These are phyloP conservation scores for Hypoxylon perforatum DNA, from an alignment of 495 filamentous ascomycete species.

Conservation along the genomic window DNA sequence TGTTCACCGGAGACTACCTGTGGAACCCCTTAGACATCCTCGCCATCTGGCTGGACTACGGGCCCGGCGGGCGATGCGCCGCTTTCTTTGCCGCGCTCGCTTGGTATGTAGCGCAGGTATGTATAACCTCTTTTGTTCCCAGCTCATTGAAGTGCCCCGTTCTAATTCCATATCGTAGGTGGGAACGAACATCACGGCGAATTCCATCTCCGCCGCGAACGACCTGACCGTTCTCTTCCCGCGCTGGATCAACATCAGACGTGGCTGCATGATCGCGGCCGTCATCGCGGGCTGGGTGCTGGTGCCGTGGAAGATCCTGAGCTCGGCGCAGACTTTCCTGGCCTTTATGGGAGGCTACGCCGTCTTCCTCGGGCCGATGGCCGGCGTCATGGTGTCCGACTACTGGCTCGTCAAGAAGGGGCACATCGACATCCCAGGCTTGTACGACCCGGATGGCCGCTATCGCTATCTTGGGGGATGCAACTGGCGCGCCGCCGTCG, in stretches of 20 bases:
- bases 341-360: constrained; percentile 72
- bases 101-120: constrained; percentile 38
- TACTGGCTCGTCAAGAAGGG: constrained; percentile 74
- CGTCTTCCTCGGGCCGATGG: constrained; percentile 77
- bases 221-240: constrained; percentile 69
- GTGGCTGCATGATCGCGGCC: constrained; percentile 65
- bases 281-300: constrained; percentile 65
- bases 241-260: constrained; percentile 66
- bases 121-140: constrained; percentile 1
- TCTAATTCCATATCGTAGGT: constrained; percentile 47
- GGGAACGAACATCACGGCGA: constrained; percentile 70
- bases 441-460: constrained; percentile 66
- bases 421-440: constrained; percentile 67
- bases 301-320: constrained; percentile 73
- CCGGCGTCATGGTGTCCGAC: constrained; percentile 73
- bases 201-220: constrained; percentile 68
- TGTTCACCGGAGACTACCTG: constrained; percentile 62
- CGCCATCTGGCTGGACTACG: constrained; percentile 57
- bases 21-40: constrained; percentile 69
- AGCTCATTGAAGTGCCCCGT: not conserved
- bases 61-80: constrained; percentile 59
- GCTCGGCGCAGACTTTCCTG: constrained; percentile 66
- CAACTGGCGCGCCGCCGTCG: constrained; percentile 74
- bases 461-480: constrained; percentile 66
- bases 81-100: constrained; percentile 67